Evolutionary conservation across 768 basidiomycete species (phyloP), one percentile per base, ranked within the genome.

Genomic region (Postia placenta): DNA sequence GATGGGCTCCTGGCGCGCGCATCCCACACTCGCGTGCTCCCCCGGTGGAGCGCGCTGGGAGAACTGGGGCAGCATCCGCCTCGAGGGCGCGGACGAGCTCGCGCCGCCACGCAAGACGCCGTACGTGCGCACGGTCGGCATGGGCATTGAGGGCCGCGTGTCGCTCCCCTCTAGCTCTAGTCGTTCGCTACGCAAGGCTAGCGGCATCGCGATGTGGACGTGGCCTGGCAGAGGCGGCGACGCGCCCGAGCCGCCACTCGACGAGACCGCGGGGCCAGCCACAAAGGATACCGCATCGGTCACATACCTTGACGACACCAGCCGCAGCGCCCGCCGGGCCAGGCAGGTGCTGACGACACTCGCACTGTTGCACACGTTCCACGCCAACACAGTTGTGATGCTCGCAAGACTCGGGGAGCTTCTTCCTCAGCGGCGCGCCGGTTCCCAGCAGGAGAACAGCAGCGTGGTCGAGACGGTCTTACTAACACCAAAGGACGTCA

Each of bases 101-200:
- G 70, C 70, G 14, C 36, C 79, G 2, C 56, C 56, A 1, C 58
- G 40, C 7, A 11, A 42, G 36, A 35, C 33, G 36, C n/a, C 61
- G 35, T 75, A 76, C 52, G 72, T 84, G 47, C 66, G 85, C 45
- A 79, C 69, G 50, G 62, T 83, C 22, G 85, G 85, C 1, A 76
- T 81, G 71, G 85, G 86, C 1, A 85, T 87, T 47, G 85, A 87
- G 60, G 83, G 85, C 7, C 70, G 79, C 26, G 82, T 78, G 0
- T 12, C 42, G 42, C 43, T 45, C 15, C 45, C 42, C 26, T 45
- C 47, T 5, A 23, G 51, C 35, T 51, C 66, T 51, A 37, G 48
- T 56, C 33, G 57, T 49, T 20, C 55, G 61, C 40, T 27, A 26
- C 61, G 64, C 48, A 40, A 28, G 45, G 55, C 36, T 48, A 57